Evolutionary conservation across 192 early-diverging fungal genomes (phyloP), one percentile per base, ranked within the genome.

Genomic region (Globomyces pollinis-pini): DNA sequence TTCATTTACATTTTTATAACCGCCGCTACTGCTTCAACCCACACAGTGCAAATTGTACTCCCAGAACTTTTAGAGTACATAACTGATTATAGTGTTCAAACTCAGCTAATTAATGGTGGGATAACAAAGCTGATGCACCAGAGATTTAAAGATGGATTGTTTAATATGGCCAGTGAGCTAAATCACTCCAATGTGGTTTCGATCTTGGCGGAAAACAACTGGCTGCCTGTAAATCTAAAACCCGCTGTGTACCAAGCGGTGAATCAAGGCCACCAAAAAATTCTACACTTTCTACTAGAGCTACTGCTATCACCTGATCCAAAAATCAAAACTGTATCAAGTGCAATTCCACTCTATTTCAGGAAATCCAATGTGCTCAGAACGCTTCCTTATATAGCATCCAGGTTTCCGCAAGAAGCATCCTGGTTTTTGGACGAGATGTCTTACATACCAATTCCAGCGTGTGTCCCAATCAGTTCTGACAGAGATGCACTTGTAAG

Each of bases 361-460:
- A 51, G 72, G 9, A 66, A 64, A 53, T 61, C 67, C 1, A 32
- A 61, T n/a, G 67, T 65, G 4, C 60, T 73, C 8, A 43, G 31
- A 33, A 24, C 66, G 12, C 61, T 73, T 5, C 72, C 72, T 31
- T 24, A 56, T 2, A 61, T 70, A 11, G 60, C 72, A 16, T 33
- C 45, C 5, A 60, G 72, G 18, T 73, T 73, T 56, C 72, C 72
- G 38, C 18, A 49, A 12, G 72, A 73, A 38, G 72, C 60, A 13
- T 33, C 61, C 11, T 73, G 72, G 72, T 73, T 73, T 41, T 56
- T 73, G n/a, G 57, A 57, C 24, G 53, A 69, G 43, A 59, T 73
- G 1, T 69, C 67, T 18, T 60, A 66, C 45, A 57, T 73, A 7
- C 72, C 72, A 5, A 59, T 73, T 32, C 72, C 72, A 13, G 52